Evolutionary conservation across 176 grass and related monocot species (phyloP), one percentile per base, ranked within the genome.

Genomic region (Oryza nivara): DNA sequence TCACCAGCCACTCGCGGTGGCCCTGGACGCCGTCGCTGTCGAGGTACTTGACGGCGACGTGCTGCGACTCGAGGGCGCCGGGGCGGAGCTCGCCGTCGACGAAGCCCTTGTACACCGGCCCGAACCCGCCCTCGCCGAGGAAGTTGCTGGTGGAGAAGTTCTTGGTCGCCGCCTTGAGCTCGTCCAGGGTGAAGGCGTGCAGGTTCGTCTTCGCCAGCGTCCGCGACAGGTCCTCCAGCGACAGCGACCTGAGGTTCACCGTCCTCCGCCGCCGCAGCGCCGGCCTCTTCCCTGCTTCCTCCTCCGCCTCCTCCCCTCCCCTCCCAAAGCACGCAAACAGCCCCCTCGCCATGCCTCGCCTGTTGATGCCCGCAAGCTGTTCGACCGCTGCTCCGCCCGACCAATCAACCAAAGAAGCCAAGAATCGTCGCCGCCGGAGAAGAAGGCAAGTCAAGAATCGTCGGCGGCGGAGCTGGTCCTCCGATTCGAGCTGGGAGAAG

Each of bases 1-100:
- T 45, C 73, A 97, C 95, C 96, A 98, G 89, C 96, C 96, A 98
- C 88, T 98, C 96, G 61, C 92, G 77, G 77, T 98, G 93, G 0
- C 96, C 96, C 84, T 95, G 96, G 0, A 76, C 80, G 67, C 96
- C 96, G 67, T 93, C 92, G 79, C 86, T 82, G 32, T 95, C 96
- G 67, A 98, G 88, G 71, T 95, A 95, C 93, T 98, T 98, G 63
- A 98, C 96, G 16, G 96, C 96, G 54, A 98, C 91, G 30, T 93
- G 85, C 86, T 98, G 96, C 23, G 85, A 11, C 52, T 72, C 78
- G 44, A 98, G 88, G 2, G 40, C 40, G 40, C 95, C 91, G 0
- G 91, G 89, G 12, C 89, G 85, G 54, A 95, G 85, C 0, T 16
- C 19, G 36, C 28, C 91, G 76, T 72, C 91, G 64, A 95, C 47